Percentiles rank a stretch among this genome's conserved stretches.
These are phyloP conservation scores for Grosmannia huntii DNA, from an alignment of 2,329 filamentous ascomycete genomes.

Conservation along the genomic window DNA sequence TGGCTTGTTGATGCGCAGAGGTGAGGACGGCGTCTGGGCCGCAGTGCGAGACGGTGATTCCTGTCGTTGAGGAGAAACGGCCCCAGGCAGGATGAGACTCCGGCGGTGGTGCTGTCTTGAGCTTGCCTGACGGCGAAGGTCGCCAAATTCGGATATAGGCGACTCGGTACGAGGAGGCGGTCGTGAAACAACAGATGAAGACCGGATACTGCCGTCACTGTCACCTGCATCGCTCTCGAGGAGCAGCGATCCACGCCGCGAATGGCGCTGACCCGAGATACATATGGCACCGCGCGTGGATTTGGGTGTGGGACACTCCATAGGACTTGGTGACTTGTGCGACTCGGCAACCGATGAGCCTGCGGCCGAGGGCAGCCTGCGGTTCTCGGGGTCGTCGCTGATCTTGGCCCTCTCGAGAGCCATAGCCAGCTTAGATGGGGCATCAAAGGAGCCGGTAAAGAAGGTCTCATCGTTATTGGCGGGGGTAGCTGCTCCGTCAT, in stretches of 20 bases:
- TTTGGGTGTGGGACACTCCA: slow-evolving; percentile 80
- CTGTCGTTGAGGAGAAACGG: slow-evolving; percentile 70
- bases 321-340: slow-evolving; percentile 78
- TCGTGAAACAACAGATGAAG: slow-evolving; percentile 60
- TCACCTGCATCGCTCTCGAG: slow-evolving; percentile 75
- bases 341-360: slow-evolving; percentile 62
- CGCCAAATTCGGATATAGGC: slow-evolving; percentile 74
- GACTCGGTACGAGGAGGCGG: slow-evolving; percentile 67
- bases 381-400: slow-evolving; percentile 25
- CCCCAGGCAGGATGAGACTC: slow-evolving; percentile 69
- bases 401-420: slow-evolving; percentile 36
- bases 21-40: slow-evolving; percentile 58
- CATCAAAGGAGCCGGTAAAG: slow-evolving; percentile 45
- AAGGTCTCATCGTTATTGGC: slow-evolving; percentile 39
- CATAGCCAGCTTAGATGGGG: slow-evolving; percentile 39
- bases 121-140: slow-evolving; percentile 62
- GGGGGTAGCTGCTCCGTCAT: slow-evolving; percentile 27
- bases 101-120: slow-evolving; percentile 73
- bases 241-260: slow-evolving; percentile 64
- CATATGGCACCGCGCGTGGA: slow-evolving; percentile 56
- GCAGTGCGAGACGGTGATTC: slow-evolving; percentile 71
- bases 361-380: slow-evolving; percentile 44
- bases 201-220: slow-evolving; percentile 80
- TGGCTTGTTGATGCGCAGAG: slow-evolving; percentile 74
- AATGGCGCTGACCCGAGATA: slow-evolving; percentile 46